Conservation (phyloP, 257 asterid genomes). For the Thymus quinquecostatus region DNA sequence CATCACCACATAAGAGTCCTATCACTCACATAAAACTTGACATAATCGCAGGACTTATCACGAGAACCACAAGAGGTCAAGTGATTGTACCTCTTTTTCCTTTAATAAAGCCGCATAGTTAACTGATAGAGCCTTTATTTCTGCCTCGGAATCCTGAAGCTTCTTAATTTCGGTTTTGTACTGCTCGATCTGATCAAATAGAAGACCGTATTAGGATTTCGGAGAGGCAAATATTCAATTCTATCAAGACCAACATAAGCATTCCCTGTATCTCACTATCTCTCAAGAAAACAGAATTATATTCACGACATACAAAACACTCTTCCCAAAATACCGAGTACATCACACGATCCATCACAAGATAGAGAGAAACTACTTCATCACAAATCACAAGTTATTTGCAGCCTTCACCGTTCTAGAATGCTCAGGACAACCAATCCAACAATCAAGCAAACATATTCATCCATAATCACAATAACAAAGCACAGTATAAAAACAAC, state of each 20-base stretch:
- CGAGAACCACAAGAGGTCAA: too few species aligned
- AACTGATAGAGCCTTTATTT: constrained; percentile 88
- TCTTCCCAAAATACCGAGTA: constrained; percentile 7
- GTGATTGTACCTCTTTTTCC: constrained; percentile 77
- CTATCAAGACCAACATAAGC: neutral
- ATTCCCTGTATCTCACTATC: too few species aligned
- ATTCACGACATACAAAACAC: neutral
- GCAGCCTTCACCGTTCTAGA: constrained; percentile 15
- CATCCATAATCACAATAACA: constrained; percentile 6
- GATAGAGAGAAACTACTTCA: neutral
- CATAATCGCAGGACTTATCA: constrained; percentile 9
- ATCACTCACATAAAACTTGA: constrained; percentile 7
- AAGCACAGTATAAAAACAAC: neutral
- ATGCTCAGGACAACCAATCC: constrained; percentile 24
- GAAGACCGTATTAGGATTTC: neutral
- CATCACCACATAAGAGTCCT: constrained; percentile 9
- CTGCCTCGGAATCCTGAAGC: constrained; percentile 93
- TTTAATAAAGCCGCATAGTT: constrained; percentile 92
- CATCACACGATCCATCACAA: neutral
- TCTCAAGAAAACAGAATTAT: neutral
- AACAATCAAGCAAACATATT: constrained; percentile 10
- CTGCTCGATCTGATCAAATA: constrained; percentile 56
- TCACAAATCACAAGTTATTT: constrained; percentile 3
- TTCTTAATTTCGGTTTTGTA: constrained; percentile 77
- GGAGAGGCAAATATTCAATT: too few species aligned